Evolutionary conservation across 768 basidiomycete species (phyloP).

Genomic region (Lactifluus echinatus): DNA sequence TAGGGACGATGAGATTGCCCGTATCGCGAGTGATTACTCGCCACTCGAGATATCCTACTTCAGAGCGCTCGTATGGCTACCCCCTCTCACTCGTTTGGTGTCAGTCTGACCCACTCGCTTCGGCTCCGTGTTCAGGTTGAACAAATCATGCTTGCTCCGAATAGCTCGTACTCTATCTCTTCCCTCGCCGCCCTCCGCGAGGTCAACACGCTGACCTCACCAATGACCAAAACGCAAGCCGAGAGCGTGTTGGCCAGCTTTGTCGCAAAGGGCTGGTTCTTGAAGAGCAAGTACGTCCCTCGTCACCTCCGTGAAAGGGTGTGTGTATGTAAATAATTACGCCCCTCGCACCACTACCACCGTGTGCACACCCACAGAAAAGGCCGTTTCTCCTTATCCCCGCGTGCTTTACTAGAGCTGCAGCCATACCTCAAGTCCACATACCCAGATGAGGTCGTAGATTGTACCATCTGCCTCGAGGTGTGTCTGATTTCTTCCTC

Average conservation of each 20-base stretch:
- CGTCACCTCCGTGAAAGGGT: not conserved
- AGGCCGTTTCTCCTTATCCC: conserved; percentile 72
- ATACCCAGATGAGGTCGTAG: conserved; percentile 60
- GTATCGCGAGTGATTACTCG: conserved; percentile 77
- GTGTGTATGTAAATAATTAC: not conserved
- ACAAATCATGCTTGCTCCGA: conserved; percentile 77
- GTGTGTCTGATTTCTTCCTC: conserved; percentile 29
- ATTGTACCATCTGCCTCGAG: conserved; percentile 69
- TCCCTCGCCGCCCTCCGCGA: conserved; percentile 72
- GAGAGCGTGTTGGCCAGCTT: conserved; percentile 69
- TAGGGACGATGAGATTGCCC: conserved; percentile 74
- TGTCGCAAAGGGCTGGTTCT: conserved; percentile 73
- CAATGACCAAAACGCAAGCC: conserved; percentile 67
- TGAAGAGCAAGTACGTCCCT: conserved; percentile 58
- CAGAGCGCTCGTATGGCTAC: conserved; percentile 61
- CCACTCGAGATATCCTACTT: conserved; percentile 76
- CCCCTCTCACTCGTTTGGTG: too few relatives aligned
- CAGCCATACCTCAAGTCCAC: conserved; percentile 61
- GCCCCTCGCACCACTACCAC: not conserved
- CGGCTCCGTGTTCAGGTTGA: conserved; percentile 51
- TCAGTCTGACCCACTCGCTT: not conserved
- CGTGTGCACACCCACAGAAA: conserved; percentile 15
- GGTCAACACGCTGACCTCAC: conserved; percentile 42
- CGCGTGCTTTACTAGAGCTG: conserved; percentile 69
- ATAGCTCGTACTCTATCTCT: conserved; percentile 65